A percentile compares a stretch with the other conserved stretches of the same genome.
Evolutionary conservation across 108 stramenopile species (phyloP).

Genomic region (Cyclotella cryptica): DNA sequence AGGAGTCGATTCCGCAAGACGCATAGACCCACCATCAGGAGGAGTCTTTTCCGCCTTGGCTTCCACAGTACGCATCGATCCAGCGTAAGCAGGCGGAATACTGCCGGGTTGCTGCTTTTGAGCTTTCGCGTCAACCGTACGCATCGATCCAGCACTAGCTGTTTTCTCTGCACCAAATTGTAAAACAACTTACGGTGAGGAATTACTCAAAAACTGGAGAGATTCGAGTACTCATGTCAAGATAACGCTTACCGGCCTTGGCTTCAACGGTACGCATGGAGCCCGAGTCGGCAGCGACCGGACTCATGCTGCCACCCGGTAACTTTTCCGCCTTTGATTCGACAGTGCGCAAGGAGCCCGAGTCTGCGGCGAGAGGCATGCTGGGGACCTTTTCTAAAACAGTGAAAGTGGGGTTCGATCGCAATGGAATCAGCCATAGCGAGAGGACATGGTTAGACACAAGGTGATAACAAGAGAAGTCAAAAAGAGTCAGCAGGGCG

Average conservation of each 20-base stretch:
- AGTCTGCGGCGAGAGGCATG: neutral
- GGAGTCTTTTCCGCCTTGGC: too few species aligned
- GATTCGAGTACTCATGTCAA: neutral
- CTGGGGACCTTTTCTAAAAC: neutral
- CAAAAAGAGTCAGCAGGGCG: neutral
- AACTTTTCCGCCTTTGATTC: neutral
- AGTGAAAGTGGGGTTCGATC: neutral
- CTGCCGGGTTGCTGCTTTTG: neutral
- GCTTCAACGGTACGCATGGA: neutral
- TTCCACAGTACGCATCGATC: too few species aligned
- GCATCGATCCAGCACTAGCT: neutral
- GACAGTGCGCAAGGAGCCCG: neutral
- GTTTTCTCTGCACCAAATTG: neutral
- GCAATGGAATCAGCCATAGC: neutral
- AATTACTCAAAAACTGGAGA: neutral
- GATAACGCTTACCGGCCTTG: neutral
- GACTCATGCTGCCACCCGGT: neutral
- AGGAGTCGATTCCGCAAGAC: too few species aligned
- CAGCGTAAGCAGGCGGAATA: too few species aligned
- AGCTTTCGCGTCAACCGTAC: neutral
- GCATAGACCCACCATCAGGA: too few species aligned
- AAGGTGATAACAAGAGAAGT: too few species aligned
- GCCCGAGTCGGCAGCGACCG: neutral
- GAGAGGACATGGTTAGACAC: too few species aligned
- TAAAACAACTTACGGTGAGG: too few species aligned